phyloP scores from a whole-genome alignment of 2,329 filamentous ascomycete species.

The Alternaria solani region DNA sequence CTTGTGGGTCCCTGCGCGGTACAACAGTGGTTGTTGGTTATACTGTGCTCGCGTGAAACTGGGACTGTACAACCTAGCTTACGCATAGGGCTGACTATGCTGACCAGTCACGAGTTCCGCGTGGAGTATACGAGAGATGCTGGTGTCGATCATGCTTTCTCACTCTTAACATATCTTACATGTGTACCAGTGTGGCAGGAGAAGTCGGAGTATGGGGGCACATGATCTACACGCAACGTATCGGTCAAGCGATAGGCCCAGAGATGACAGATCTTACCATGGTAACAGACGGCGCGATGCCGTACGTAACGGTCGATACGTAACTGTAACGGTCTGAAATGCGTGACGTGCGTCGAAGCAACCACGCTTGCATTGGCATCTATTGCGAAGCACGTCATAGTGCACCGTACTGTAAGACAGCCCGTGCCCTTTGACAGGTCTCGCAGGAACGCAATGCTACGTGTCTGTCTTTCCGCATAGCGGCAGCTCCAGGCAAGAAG shows the following conservation, averaged over 20 bases:
- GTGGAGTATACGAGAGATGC: neutral
- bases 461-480: neutral
- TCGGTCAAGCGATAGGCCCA: neutral
- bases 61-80: neutral
- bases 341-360: neutral
- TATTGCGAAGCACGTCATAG: conserved; percentile 4
- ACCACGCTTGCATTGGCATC: neutral
- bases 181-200: neutral
- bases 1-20: neutral
- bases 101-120: conserved; percentile 5
- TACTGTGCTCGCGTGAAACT: neutral
- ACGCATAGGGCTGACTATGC: conserved; percentile 13
- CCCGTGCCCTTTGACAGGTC: conserved; percentile 1
- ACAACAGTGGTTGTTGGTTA: neutral
- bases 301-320: neutral
- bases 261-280: neutral
- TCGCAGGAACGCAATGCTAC: neutral
- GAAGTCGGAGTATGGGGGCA: neutral
- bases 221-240: neutral
- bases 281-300: neutral
- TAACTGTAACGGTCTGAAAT: conserved; percentile 3
- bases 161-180: neutral
- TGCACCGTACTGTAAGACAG: neutral
- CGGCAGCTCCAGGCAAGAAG: neutral
- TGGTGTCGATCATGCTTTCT: conserved; percentile 13